Conservation (phyloP, 345 rosid species). For the Corchorus olitorius region DNA sequence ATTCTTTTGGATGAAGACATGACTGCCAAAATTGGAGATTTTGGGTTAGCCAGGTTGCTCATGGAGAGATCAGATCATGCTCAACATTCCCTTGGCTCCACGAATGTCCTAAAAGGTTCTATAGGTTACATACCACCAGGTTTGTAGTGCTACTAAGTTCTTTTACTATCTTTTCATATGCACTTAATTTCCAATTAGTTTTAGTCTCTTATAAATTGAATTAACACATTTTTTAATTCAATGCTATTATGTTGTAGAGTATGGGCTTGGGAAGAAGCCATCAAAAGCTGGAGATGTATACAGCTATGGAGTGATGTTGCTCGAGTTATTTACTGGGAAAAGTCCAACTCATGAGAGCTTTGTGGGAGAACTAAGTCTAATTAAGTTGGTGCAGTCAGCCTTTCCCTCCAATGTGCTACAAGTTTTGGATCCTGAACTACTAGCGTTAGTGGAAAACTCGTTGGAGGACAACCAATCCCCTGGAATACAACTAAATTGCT, state of each 20-base stretch:
- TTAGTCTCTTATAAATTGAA: no score
- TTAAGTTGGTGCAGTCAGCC: constrained; percentile 39
- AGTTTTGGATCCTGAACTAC: constrained; percentile 42
- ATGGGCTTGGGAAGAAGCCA: constrained; percentile 48
- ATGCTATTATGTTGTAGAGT: constrained; percentile 44
- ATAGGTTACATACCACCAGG: constrained; percentile 64
- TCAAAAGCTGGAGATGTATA: constrained; percentile 54
- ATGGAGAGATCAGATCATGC: constrained; percentile 13
- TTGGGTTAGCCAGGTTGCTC: constrained; percentile 48
- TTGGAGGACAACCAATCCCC: background rate
- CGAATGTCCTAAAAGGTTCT: constrained; percentile 46
- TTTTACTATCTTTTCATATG: background rate
- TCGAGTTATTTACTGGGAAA: constrained; percentile 46
- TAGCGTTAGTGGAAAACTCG: background rate
- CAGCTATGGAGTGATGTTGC: constrained; percentile 44
- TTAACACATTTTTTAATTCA: no score
- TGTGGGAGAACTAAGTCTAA: constrained; percentile 35
- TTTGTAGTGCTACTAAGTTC: constrained; percentile 7
- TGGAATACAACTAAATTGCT: constrained; percentile 23
- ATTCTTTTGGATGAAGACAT: constrained; percentile 44
- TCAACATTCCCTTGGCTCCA: constrained; percentile 40
- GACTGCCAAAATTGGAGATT: constrained; percentile 60
- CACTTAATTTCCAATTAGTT: no score
- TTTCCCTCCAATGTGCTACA: constrained; percentile 24
- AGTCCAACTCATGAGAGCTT: constrained; percentile 45